Conservation (phyloP, 345 rosid species). For the Eucalyptus urophylla region DNA sequence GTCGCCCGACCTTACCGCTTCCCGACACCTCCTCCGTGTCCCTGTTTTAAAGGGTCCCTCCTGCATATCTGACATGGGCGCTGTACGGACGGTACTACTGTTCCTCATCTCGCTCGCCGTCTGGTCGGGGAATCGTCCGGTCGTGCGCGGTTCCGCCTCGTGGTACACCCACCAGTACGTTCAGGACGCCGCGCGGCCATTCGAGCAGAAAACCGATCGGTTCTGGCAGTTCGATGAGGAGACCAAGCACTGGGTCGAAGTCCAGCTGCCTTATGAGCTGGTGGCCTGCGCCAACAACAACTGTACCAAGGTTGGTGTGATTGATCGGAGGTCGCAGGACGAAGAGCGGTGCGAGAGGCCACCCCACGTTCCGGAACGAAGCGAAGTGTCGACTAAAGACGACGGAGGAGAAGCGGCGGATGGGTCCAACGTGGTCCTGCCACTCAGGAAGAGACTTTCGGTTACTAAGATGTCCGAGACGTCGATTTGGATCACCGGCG, state of each 20-base stretch:
- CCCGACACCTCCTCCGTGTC: neutral
- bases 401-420: slow-evolving; percentile 4
- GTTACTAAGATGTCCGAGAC: slow-evolving; percentile 46
- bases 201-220: slow-evolving; percentile 47
- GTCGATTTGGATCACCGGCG: slow-evolving; percentile 61
- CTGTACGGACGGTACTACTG: neutral
- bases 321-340: slow-evolving; percentile 6
- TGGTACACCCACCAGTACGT: slow-evolving; percentile 10
- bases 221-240: slow-evolving; percentile 54
- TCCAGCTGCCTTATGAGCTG: slow-evolving; percentile 51
- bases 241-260: slow-evolving; percentile 47
- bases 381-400: slow-evolving; percentile 1
- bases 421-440: slow-evolving; percentile 6
- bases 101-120: slow-evolving; percentile 14
- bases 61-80: neutral
- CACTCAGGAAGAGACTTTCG: slow-evolving; percentile 47
- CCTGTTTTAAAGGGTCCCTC: neutral
- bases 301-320: slow-evolving; percentile 43
- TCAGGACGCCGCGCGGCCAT: slow-evolving; percentile 9
- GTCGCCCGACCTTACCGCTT: neutral
- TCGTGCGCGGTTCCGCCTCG: slow-evolving; percentile 7
- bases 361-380: neutral
- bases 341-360: neutral
- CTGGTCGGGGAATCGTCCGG: neutral
- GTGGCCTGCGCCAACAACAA: slow-evolving; percentile 39